A percentile compares a stretch with the other conserved stretches of the same genome.
These are phyloP conservation scores for Agarophyton chilense DNA, from an alignment of 23 red algal species.

Conservation along the genomic window DNA sequence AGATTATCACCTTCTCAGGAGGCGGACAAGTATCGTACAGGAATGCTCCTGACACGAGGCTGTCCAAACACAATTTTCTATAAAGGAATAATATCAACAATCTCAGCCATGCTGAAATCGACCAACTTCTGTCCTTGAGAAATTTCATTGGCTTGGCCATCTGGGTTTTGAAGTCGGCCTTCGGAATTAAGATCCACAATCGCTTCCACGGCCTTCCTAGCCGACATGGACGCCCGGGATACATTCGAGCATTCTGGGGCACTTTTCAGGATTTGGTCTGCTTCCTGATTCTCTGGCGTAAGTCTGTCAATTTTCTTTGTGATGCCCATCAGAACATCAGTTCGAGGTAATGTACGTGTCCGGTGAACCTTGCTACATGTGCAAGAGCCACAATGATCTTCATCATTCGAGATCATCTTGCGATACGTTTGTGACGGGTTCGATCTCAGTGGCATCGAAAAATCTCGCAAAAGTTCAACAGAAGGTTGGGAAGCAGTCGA, in stretches of 20 bases:
- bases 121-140: not conserved
- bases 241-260: not conserved
- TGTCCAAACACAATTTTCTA: not conserved
- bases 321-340: not conserved
- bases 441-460: not conserved
- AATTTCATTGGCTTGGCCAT: not conserved
- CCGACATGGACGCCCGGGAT: not conserved
- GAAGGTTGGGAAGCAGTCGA: not conserved
- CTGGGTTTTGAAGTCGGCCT: not conserved
- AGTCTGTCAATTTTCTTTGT: not conserved
- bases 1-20: no score
- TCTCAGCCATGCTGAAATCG: constrained; percentile 9
- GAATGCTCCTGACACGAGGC: no score
- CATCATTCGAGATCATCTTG: not conserved
- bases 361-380: not conserved
- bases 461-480: not conserved
- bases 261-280: not conserved
- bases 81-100: not conserved
- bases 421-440: not conserved
- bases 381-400: not conserved
- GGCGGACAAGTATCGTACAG: no score
- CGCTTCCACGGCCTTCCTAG: not conserved
- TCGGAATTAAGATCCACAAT: not conserved
- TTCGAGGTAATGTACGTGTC: not conserved
- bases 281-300: not conserved